A percentile compares a stretch with the other conserved stretches of the same genome.
Conservation (phyloP, 1,284 basidiomycete genomes). For the Rhodofomes roseus region DNA sequence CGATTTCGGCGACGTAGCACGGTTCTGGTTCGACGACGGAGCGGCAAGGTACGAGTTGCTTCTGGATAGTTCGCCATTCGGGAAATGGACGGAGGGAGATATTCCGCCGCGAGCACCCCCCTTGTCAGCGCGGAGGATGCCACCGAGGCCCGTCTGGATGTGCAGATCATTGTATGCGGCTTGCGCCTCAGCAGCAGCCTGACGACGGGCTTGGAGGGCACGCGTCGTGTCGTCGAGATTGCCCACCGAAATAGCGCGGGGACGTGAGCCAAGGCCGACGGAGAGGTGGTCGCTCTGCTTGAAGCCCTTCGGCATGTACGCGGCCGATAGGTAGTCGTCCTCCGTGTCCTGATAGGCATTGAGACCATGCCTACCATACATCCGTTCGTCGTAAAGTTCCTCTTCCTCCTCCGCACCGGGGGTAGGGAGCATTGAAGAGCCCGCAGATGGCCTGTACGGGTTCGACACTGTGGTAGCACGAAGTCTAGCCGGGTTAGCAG, state of each 20-base stretch:
- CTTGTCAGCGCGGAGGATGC: constrained; percentile 61
- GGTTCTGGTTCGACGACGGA: constrained; percentile 54
- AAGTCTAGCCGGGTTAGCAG: constrained; percentile 68
- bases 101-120: constrained; percentile 39
- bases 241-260: constrained; percentile 89
- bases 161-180: constrained; percentile 56
- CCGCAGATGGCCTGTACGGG: constrained; percentile 61
- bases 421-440: constrained; percentile 54
- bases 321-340: constrained; percentile 47
- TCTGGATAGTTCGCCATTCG: constrained; percentile 54
- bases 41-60: constrained; percentile 65
- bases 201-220: constrained; percentile 56
- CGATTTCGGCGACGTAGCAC: constrained; percentile 75
- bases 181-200: constrained; percentile 53
- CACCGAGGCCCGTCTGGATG: constrained; percentile 37
- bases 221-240: constrained; percentile 74
- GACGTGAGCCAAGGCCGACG: constrained; percentile 48
- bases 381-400: constrained; percentile 60
- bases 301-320: constrained; percentile 69
- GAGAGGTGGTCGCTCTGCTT: constrained; percentile 67
- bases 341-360: constrained; percentile 51
- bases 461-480: constrained; percentile 91
- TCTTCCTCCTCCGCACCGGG: constrained; percentile 66
- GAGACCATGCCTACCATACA: constrained; percentile 45
- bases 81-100: constrained; percentile 68